phyloP scores from a whole-genome alignment of 1,139 yeast genomes.

The Trichomonascaceae sp. region DNA sequence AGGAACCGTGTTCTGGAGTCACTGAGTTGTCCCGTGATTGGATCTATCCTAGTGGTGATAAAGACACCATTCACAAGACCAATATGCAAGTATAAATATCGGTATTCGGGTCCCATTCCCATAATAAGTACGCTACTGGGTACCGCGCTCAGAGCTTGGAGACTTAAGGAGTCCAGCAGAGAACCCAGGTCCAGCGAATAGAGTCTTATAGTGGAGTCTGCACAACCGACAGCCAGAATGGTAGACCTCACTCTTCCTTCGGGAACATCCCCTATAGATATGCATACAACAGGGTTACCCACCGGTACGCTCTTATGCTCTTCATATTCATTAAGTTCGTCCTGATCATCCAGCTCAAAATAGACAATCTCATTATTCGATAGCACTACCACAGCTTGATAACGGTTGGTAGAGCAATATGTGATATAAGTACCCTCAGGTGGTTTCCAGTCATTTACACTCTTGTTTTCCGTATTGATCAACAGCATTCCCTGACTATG shows the following conservation, averaged over 20 bases:
- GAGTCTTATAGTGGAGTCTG: slow-evolving; percentile 66
- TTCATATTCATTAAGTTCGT: slow-evolving; percentile 64
- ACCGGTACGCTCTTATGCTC: slow-evolving; percentile 36
- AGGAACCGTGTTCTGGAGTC: slow-evolving; percentile 68
- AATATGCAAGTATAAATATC: slow-evolving; percentile 48
- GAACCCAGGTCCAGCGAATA: slow-evolving; percentile 59
- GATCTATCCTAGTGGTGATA: slow-evolving; percentile 55
- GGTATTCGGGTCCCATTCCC: slow-evolving; percentile 26
- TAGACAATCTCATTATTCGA: slow-evolving; percentile 73
- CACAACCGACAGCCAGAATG: slow-evolving; percentile 63
- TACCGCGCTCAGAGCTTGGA: slow-evolving; percentile 63
- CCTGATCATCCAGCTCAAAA: slow-evolving; percentile 68
- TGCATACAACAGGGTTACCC: slow-evolving; percentile 40
- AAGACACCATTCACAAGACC: slow-evolving; percentile 83
- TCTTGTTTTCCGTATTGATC: slow-evolving; percentile 34
- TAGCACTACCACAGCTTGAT: slow-evolving; percentile 65
- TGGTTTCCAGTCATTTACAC: slow-evolving; percentile 66
- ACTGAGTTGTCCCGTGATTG: slow-evolving; percentile 54
- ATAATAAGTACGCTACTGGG: slow-evolving; percentile 47
- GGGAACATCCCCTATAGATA: slow-evolving; percentile 53
- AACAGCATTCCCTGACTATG: slow-evolving; percentile 70
- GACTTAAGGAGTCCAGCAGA: slow-evolving; percentile 55
- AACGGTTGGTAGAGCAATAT: slow-evolving; percentile 54
- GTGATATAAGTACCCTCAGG: slow-evolving; percentile 69
- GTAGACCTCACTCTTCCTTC: slow-evolving; percentile 45